Evolutionary conservation across 2,329 filamentous ascomycete genomes (phyloP).

Genomic region (Arthrobotrys sphaeroides): DNA sequence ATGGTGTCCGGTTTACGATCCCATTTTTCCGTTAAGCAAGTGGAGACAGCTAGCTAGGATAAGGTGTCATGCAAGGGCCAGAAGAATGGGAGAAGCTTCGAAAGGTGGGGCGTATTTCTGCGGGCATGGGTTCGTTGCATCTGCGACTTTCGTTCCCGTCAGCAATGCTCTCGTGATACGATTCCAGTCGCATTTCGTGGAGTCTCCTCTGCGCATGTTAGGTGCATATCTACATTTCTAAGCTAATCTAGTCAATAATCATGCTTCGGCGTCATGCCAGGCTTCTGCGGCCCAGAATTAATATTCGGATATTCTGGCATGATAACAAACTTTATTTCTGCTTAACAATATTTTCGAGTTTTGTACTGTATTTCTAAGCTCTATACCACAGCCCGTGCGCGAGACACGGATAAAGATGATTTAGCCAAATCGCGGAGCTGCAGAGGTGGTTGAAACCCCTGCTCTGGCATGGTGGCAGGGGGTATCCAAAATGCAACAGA

Average conservation of each 20-base stretch:
- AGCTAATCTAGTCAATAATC: too few species aligned
- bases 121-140: background rate
- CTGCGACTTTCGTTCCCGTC: background rate
- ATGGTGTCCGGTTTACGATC: constrained; percentile 24
- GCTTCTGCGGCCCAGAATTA: too few species aligned
- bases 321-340: too few species aligned
- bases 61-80: background rate
- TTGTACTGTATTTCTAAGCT: too few species aligned
- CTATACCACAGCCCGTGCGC: too few species aligned
- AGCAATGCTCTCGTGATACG: background rate
- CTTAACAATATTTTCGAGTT: too few species aligned
- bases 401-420: background rate
- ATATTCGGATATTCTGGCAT: too few species aligned
- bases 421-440: background rate
- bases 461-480: background rate
- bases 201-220: too few species aligned
- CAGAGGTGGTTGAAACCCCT: background rate
- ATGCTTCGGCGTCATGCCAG: too few species aligned
- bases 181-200: too few species aligned
- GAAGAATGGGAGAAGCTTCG: constrained; percentile 13
- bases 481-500: background rate
- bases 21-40: constrained; percentile 34
- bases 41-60: constrained; percentile 1
- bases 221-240: too few species aligned
- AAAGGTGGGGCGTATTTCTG: constrained; percentile 1